Percentiles rank a stretch among this genome's conserved stretches.
Evolutionary conservation across 257 asterid species (phyloP).

Genomic region (Schizonepeta tenuifolia): DNA sequence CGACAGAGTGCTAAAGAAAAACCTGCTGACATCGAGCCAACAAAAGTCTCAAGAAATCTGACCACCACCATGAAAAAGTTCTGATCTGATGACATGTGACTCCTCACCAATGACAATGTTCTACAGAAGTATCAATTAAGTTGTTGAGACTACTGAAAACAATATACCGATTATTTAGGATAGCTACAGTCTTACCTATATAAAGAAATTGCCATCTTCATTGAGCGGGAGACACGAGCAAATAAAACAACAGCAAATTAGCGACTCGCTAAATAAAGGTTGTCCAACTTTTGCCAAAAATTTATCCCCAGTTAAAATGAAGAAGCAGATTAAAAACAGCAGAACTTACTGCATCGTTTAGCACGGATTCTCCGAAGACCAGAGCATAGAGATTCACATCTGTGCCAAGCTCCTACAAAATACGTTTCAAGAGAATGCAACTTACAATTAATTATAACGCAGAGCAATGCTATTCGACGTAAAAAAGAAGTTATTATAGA

Average conservation of each 20-base stretch:
- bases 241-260: conserved; percentile 39
- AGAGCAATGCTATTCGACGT: conserved; percentile 6
- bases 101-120: conserved; percentile 95
- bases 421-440: conserved; percentile 34
- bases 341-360: conserved; percentile 94
- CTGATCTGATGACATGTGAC: conserved; percentile 78
- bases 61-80: conserved; percentile 81
- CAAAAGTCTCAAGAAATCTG: conserved; percentile 95
- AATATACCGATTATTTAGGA: conserved; percentile 32
- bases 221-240: conserved; percentile 42
- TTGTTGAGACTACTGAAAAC: conserved; percentile 35
- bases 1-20: conserved; percentile 37
- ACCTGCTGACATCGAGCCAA: conserved; percentile 99
- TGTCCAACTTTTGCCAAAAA: conserved; percentile 23
- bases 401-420: conserved; percentile 88
- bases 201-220: conserved; percentile 98
- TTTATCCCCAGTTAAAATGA: conserved; percentile 27
- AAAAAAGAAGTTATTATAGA: conserved; percentile 12
- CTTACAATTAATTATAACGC: conserved; percentile 19
- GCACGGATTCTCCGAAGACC: conserved; percentile 98
- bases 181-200: conserved; percentile 68
- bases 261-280: conserved; percentile 19
- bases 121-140: conserved; percentile 46
- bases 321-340: conserved; percentile 28
- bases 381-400: conserved; percentile 93